Evolutionary conservation across 495 filamentous ascomycete species (phyloP), one percentile per base, ranked within the genome.

Genomic region (Ramalina peruviana): DNA sequence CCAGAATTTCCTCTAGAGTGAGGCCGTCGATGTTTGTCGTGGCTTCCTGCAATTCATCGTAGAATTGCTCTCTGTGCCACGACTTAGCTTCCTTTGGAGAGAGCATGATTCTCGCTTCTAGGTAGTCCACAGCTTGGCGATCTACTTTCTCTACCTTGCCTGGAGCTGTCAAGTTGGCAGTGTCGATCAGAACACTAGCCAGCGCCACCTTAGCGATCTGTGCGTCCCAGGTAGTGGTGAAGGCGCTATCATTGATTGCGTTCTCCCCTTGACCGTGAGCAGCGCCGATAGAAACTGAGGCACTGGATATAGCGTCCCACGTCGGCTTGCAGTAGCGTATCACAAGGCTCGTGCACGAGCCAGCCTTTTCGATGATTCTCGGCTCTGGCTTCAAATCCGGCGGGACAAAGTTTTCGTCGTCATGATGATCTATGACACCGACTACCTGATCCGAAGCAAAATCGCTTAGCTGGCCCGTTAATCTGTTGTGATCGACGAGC

Each of bases 361-460:
- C 85, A 3, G 66, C 67, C 43, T 75, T 81, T 40, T 78, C 66
- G 13, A 97, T 74, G 1, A 89, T 66, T 10, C 82, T 68, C 3
- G 83, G 81, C 20, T 73, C 65, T 9, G 54, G 60, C 3, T 50
- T 59, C 0, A 62, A 61, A 23, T 68, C 62, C 6, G 63, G 41
- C 0, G 81, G 74, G 0, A 93, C 68, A 19, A 66, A 69, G 33
- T 67, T 55, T 59, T 98, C 92, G 56, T 98, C 86, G 0, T 76
- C 79, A 60, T 97, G 93, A 64, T 98, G 92, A 62, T 98, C 92
- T 40, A 98, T 81, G 50, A 85, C 86, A n/a, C 83, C 92, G 6
- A 74, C 58, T 1, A 90, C 72, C 6, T 67, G 60, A 23, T 57
- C 53, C 16, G 60, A 51, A 17, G 69, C 66, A 62, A 68, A 57